Percentiles rank a stretch among this genome's conserved stretches.
Conservation (phyloP, 1,284 basidiomycete genomes). For the Marasmius fiardii region DNA sequence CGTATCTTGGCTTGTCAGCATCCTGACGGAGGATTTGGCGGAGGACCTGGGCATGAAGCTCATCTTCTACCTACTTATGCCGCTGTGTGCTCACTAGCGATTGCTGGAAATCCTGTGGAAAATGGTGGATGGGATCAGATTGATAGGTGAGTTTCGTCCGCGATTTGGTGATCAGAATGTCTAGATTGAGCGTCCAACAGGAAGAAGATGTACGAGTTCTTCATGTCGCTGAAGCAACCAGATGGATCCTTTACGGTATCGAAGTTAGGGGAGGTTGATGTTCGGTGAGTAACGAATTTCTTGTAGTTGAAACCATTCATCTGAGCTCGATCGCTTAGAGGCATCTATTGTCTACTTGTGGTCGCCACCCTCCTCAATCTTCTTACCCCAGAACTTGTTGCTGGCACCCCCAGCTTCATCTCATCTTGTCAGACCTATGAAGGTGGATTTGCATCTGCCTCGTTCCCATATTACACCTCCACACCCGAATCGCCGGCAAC, state of each 20-base stretch:
- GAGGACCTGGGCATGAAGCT: slow-evolving; percentile 85
- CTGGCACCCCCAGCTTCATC: slow-evolving; percentile 61
- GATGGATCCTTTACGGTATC: slow-evolving; percentile 95
- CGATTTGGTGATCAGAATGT: not conserved
- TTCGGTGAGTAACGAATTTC: slow-evolving; percentile 52
- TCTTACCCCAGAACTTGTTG: slow-evolving; percentile 83
- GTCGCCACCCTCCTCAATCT: slow-evolving; percentile 54
- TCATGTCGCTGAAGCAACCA: slow-evolving; percentile 89
- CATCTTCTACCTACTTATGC: slow-evolving; percentile 94
- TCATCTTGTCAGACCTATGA: slow-evolving; percentile 96
- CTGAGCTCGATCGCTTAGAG: slow-evolving; percentile 23
- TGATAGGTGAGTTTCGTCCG: slow-evolving; percentile 50
- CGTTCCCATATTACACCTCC: slow-evolving; percentile 59
- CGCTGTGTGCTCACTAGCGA: slow-evolving; percentile 80
- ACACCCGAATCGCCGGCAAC: slow-evolving; percentile 23
- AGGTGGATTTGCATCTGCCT: slow-evolving; percentile 89
- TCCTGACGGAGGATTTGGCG: slow-evolving; percentile 85
- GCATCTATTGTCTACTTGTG: slow-evolving; percentile 46
- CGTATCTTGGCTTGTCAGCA: slow-evolving; percentile 80
- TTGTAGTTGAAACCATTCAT: not conserved
- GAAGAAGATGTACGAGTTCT: slow-evolving; percentile 80
- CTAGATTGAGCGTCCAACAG: slow-evolving; percentile 29
- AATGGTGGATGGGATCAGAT: slow-evolving; percentile 84
- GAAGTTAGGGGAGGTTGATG: slow-evolving; percentile 88
- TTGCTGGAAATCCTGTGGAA: slow-evolving; percentile 71